These are phyloP conservation scores for Rhinocladiella similis DNA, from an alignment of 2,329 filamentous ascomycete species.

Conservation along the genomic window DNA sequence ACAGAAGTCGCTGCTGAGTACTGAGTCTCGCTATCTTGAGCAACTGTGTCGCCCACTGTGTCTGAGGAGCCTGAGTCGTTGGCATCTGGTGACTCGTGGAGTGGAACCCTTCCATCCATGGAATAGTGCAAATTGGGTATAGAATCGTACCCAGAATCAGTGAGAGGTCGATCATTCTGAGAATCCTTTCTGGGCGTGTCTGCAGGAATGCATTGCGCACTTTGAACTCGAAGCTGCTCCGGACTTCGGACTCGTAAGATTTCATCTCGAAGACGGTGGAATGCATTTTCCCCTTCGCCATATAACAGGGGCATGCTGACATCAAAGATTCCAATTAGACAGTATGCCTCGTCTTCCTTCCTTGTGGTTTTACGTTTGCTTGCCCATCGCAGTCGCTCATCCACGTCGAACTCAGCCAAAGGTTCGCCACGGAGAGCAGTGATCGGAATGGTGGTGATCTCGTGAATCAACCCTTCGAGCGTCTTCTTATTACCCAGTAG, in stretches of 20 bases:
- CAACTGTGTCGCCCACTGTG: no score
- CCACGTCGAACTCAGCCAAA: constrained; percentile 9
- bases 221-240: no score
- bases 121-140: no score
- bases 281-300: constrained; percentile 33
- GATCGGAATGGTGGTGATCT: not conserved
- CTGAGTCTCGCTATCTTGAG: no score
- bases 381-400: constrained; percentile 29
- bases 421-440: not conserved
- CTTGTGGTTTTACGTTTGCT: constrained; percentile 24
- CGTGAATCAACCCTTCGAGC: not conserved
- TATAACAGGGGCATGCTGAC: constrained; percentile 35
- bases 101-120: no score
- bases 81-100: no score
- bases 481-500: not conserved
- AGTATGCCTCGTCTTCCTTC: constrained; percentile 34
- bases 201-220: no score
- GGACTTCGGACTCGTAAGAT: constrained; percentile 10
- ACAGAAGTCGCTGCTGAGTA: no score
- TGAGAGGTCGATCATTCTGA: no score
- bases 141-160: no score
- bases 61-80: no score
- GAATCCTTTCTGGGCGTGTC: no score
- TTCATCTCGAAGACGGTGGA: constrained; percentile 30
- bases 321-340: constrained; percentile 31